phyloP scores from a whole-genome alignment of 495 filamentous ascomycete genomes.

The Penicillium daleae region DNA sequence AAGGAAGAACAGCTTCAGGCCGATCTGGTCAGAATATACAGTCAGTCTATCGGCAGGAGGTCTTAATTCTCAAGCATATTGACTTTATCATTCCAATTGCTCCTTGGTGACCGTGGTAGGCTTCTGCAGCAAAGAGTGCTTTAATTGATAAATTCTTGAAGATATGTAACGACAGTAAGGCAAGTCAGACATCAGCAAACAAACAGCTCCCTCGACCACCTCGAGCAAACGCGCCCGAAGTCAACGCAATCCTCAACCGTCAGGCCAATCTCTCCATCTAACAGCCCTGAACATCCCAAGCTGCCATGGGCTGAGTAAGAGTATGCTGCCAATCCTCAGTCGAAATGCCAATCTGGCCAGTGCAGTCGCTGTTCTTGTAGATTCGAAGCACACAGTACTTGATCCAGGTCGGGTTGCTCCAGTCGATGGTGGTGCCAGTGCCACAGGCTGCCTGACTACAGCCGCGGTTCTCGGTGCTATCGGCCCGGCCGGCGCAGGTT shows the following conservation, averaged over 20 bases:
- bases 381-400: background rate
- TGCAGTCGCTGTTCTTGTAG: background rate
- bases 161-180: background rate
- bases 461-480: background rate
- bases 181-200: background rate
- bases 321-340: conserved; percentile 2
- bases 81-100: too few relatives aligned
- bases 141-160: background rate
- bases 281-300: conserved; percentile 1
- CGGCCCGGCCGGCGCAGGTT: background rate
- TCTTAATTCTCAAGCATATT: too few relatives aligned
- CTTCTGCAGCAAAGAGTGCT: background rate
- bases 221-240: background rate
- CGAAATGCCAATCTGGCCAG: background rate
- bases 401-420: conserved; percentile 2
- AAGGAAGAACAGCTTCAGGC: too few relatives aligned
- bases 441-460: background rate
- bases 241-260: background rate
- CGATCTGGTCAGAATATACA: too few relatives aligned
- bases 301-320: background rate
- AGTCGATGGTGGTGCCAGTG: background rate
- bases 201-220: background rate
- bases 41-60: too few relatives aligned
- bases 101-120: too few relatives aligned
- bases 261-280: background rate